phyloP scores from a whole-genome alignment of 2,329 filamentous ascomycete genomes.

The Alternaria gaisen region DNA sequence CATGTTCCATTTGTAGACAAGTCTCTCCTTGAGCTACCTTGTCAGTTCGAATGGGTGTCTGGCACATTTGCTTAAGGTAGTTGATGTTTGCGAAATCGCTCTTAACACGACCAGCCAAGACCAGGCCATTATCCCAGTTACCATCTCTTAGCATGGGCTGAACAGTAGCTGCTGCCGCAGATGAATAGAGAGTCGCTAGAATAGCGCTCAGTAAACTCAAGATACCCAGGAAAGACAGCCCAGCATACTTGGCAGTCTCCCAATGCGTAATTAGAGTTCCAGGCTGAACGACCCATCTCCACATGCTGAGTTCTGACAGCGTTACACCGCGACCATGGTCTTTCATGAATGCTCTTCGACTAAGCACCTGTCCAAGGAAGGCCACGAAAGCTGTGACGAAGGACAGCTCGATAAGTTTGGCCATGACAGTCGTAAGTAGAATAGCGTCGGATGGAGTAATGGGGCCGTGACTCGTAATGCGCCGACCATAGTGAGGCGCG shows the following conservation, averaged over 20 bases:
- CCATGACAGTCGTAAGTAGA: constrained; percentile 72
- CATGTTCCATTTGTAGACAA: constrained; percentile 74
- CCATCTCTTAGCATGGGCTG: constrained; percentile 74
- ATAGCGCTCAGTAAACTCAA: constrained; percentile 72
- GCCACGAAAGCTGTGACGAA: constrained; percentile 82
- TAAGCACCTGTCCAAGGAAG: constrained; percentile 77
- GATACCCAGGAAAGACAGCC: constrained; percentile 68
- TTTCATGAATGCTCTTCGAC: constrained; percentile 70
- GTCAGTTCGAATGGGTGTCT: constrained; percentile 67
- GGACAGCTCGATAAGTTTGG: constrained; percentile 79
- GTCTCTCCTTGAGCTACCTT: constrained; percentile 56
- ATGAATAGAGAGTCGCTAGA: constrained; percentile 76
- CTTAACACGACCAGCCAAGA: constrained; percentile 66
- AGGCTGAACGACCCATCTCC: constrained; percentile 72
- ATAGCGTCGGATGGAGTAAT: constrained; percentile 71
- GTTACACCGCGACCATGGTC: constrained; percentile 69
- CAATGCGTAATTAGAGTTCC: constrained; percentile 71
- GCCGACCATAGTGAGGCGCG: constrained; percentile 69
- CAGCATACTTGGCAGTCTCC: constrained; percentile 71
- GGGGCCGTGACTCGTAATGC: constrained; percentile 61
- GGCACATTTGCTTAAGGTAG: constrained; percentile 66
- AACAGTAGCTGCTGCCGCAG: constrained; percentile 75
- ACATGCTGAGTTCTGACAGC: constrained; percentile 80
- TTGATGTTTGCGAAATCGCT: constrained; percentile 70
- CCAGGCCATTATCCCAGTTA: constrained; percentile 54